These are phyloP conservation scores for Chrysanthemum lavandulifolium DNA, from an alignment of 129 eudicot genomes.

Conservation along the genomic window DNA sequence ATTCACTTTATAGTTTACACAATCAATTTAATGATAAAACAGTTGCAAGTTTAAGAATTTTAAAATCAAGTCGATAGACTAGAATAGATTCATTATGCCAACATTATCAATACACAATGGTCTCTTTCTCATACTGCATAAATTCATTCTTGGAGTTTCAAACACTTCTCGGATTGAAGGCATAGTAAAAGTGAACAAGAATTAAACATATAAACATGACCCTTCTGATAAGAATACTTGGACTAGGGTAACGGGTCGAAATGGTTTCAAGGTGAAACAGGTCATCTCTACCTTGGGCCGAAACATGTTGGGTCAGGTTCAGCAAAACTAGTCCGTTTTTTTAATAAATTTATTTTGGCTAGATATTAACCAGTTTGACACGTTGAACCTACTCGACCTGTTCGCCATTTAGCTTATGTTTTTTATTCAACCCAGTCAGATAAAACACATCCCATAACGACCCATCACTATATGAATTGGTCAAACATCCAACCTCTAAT, in stretches of 20 bases:
- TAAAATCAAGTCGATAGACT: conserved; percentile 7
- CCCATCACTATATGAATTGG: too few relatives aligned
- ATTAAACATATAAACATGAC: neutral
- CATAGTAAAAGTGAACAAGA: neutral
- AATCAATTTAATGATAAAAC: neutral
- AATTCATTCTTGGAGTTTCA: conserved; percentile 12
- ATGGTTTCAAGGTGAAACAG: too few relatives aligned
- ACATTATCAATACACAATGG: conserved; percentile 3
- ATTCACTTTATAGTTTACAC: neutral
- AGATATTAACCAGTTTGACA: too few relatives aligned
- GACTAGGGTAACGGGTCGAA: too few relatives aligned
- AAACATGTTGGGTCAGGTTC: too few relatives aligned
- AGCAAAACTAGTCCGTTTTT: too few relatives aligned
- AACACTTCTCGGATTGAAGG: neutral
- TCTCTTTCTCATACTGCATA: neutral
- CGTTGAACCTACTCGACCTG: too few relatives aligned
- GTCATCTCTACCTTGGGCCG: too few relatives aligned
- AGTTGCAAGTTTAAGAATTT: neutral
- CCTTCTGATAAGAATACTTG: neutral
- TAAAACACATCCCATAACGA: too few relatives aligned
- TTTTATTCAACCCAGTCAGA: neutral
- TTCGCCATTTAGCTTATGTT: too few relatives aligned
- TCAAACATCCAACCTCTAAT: neutral
- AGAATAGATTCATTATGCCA: conserved; percentile 9
- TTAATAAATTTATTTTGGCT: too few relatives aligned